Conservation (phyloP, 345 rosid genomes). For the Gynandropsis gynandra region DNA sequence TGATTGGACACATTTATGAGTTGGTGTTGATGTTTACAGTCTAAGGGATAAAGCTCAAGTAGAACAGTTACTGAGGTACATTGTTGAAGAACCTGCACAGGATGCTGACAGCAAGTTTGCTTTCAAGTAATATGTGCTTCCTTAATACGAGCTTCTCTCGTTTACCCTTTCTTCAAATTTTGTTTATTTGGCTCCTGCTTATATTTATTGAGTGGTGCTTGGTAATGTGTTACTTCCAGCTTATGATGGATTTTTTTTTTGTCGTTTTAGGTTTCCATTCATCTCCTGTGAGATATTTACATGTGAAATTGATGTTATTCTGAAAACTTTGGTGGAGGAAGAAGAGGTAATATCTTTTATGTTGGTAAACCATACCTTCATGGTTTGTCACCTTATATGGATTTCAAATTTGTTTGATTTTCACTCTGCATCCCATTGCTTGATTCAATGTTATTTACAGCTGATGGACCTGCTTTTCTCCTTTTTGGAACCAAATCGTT, state of each 20-base stretch:
- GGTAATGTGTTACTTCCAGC: neutral
- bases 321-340: constrained; percentile 90
- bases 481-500: constrained; percentile 78
- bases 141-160: constrained; percentile 12
- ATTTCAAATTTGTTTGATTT: constrained; percentile 1
- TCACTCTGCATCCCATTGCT: constrained; percentile 14
- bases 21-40: constrained; percentile 37
- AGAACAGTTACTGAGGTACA: constrained; percentile 75
- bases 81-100: constrained; percentile 70
- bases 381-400: constrained; percentile 4
- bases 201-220: neutral
- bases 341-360: constrained; percentile 51
- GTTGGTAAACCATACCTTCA: neutral
- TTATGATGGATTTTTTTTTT: constrained; percentile 18
- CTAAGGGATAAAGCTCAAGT: constrained; percentile 86
- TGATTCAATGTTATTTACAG: constrained; percentile 38
- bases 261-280: constrained; percentile 77
- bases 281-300: constrained; percentile 94
- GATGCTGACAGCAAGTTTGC: constrained; percentile 83
- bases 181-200: neutral
- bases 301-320: constrained; percentile 95
- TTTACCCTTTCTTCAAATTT: neutral
- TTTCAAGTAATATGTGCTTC: constrained; percentile 56
- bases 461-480: constrained; percentile 90
- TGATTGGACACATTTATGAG: constrained; percentile 15